Percentiles rank a stretch among this genome's conserved stretches.
Evolutionary conservation across 2,329 filamentous ascomycete species (phyloP).

Genomic region (Neospermospora avenae): DNA sequence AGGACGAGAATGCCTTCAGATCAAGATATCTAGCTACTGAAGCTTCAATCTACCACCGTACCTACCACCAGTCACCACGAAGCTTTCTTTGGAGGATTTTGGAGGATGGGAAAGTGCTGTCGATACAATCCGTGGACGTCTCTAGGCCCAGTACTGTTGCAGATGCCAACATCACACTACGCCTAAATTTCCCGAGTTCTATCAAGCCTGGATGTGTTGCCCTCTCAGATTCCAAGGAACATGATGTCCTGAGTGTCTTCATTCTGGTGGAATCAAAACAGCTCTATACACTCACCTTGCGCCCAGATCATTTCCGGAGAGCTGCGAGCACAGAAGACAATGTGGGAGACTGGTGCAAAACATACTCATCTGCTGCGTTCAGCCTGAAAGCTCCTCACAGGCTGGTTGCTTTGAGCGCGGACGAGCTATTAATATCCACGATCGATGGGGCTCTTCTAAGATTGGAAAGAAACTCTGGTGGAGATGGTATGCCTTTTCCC

Average conservation of each 20-base stretch:
- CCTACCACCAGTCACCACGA: constrained; percentile 70
- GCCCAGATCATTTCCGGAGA: constrained; percentile 76
- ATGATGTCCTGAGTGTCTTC: constrained; percentile 75
- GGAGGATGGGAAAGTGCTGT: constrained; percentile 74
- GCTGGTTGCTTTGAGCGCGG: constrained; percentile 68
- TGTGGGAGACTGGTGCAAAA: constrained; percentile 73
- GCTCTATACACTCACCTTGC: constrained; percentile 79
- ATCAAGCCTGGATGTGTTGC: constrained; percentile 78
- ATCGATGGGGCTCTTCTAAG: constrained; percentile 74
- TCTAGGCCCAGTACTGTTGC: constrained; percentile 61
- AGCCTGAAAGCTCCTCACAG: constrained; percentile 76
- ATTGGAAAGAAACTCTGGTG: constrained; percentile 58
- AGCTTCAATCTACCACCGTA: constrained; percentile 81
- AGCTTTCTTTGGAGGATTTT: constrained; percentile 90
- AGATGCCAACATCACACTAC: constrained; percentile 72
- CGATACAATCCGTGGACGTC: constrained; percentile 79
- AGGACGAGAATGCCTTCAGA: constrained; percentile 73
- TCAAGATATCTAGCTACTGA: constrained; percentile 70
- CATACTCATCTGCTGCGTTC: constrained; percentile 70
- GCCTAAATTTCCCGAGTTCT: constrained; percentile 70
- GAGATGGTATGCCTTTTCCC: constrained; percentile 42
- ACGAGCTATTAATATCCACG: constrained; percentile 76
- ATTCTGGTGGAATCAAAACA: constrained; percentile 75
- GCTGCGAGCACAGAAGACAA: constrained; percentile 67
- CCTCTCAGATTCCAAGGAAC: constrained; percentile 74